Percentiles rank a stretch among this genome's conserved stretches.
Conservation (phyloP, 305 asterid species). For the Rubia tinctorum region DNA sequence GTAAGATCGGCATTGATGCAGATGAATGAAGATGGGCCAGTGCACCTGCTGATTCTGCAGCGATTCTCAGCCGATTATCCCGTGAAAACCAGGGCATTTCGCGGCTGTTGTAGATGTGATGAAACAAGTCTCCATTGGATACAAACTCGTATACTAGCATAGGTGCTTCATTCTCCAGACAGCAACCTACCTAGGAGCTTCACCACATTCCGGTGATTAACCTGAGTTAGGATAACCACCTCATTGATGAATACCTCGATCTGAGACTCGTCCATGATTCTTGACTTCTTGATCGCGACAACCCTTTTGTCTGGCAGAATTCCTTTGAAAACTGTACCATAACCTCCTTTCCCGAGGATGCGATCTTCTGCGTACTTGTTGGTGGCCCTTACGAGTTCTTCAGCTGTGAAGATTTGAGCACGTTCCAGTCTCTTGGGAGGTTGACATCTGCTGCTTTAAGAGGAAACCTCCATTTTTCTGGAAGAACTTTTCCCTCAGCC, state of each 20-base stretch:
- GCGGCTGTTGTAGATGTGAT: constrained; percentile 33
- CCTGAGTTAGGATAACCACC: constrained; percentile 45
- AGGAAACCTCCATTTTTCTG: constrained; percentile 53
- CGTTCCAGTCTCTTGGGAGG: constrained; percentile 28
- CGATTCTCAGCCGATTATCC: constrained; percentile 41
- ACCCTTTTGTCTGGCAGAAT: constrained; percentile 34
- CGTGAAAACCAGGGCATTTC: constrained; percentile 45
- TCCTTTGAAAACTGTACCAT: constrained; percentile 58
- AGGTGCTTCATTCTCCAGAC: constrained; percentile 50
- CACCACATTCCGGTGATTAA: constrained; percentile 51
- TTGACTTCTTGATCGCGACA: constrained; percentile 50
- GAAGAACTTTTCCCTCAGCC: constrained; percentile 45
- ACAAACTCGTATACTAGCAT: constrained; percentile 41
- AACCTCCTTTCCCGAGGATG: constrained; percentile 53
- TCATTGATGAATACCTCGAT: constrained; percentile 51
- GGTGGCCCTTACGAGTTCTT: constrained; percentile 46
- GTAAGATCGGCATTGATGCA: constrained; percentile 39
- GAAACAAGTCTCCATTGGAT: constrained; percentile 37
- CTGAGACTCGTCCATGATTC: constrained; percentile 38
- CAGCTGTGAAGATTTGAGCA: constrained; percentile 36
- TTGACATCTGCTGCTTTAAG: constrained; percentile 44
- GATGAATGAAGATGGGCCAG: constrained; percentile 48
- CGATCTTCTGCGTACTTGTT: constrained; percentile 42
- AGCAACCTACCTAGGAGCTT: constrained; percentile 47
- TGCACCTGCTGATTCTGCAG: constrained; percentile 43